Conservation (phyloP, 192 early-diverging fungal genomes). For the Diversispora epigaea region DNA sequence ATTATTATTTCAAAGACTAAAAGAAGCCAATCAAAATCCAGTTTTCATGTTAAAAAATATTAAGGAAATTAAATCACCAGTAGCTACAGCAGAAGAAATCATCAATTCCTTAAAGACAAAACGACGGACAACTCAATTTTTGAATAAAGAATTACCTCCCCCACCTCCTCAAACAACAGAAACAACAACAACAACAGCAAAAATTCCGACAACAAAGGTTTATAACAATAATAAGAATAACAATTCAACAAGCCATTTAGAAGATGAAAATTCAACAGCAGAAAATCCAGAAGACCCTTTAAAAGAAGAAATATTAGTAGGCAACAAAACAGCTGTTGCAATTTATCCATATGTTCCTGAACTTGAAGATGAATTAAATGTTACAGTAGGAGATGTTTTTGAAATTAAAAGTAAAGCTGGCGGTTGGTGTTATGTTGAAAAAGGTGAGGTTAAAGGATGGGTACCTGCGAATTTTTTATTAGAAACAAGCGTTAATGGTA, state of each 20-base stretch:
- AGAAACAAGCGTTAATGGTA: conserved; percentile 48
- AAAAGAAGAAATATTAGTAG: conserved; percentile 25
- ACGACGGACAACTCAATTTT: conserved; percentile 26
- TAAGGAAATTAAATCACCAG: conserved; percentile 47
- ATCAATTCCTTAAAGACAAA: conserved; percentile 26
- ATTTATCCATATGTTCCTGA: conserved; percentile 62
- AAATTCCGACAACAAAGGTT: no score
- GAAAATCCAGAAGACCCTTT: conserved; percentile 13
- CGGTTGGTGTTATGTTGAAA: conserved; percentile 63
- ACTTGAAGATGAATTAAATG: conserved; percentile 59
- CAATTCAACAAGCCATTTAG: background rate
- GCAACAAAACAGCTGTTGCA: conserved; percentile 51
- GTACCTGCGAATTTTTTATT: conserved; percentile 57
- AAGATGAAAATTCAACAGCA: background rate
- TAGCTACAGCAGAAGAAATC: conserved; percentile 28
- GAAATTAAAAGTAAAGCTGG: conserved; percentile 53
- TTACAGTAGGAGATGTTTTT: conserved; percentile 63
- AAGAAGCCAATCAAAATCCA: conserved; percentile 66
- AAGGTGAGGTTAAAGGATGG: conserved; percentile 55
- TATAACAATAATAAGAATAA: no score
- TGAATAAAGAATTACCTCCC: conserved; percentile 31
- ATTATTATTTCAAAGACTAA: conserved; percentile 68
- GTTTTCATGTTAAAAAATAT: conserved; percentile 73
- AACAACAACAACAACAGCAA: background rate
- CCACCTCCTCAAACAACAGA: conserved; percentile 4